Conservation (phyloP, 176 grass and related monocot genomes). For the Stipa capillata region DNA sequence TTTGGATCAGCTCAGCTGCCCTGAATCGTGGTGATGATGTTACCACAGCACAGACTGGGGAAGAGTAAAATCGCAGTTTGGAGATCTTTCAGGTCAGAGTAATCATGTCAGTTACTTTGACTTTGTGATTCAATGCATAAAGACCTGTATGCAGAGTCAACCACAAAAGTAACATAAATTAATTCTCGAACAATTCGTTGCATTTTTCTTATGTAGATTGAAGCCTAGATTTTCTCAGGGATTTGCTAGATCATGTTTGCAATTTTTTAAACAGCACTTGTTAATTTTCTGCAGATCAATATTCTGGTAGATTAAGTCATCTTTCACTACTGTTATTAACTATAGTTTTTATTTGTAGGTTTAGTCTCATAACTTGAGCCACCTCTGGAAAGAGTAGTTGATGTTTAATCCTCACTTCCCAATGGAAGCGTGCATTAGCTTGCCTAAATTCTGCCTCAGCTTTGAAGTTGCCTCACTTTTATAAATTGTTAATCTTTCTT, state of each 20-base stretch:
- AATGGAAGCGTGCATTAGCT: not conserved
- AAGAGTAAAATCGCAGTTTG: slow-evolving; percentile 45
- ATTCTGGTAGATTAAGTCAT: not conserved
- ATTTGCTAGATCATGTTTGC: slow-evolving; percentile 39
- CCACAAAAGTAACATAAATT: not conserved
- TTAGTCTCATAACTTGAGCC: not conserved
- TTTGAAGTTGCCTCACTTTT: not conserved
- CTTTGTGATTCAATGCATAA: slow-evolving; percentile 37
- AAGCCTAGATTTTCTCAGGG: slow-evolving; percentile 51
- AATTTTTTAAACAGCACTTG: not conserved
- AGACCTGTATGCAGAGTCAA: slow-evolving; percentile 18
- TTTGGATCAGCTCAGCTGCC: slow-evolving; percentile 5
- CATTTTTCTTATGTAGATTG: slow-evolving; percentile 7
- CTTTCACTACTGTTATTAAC: not conserved
- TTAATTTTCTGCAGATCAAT: not conserved
- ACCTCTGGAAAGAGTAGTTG: not conserved
- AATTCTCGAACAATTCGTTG: slow-evolving; percentile 1
- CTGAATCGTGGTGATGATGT: slow-evolving; percentile 9
- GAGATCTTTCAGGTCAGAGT: slow-evolving; percentile 35
- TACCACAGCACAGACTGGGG: slow-evolving; percentile 1
- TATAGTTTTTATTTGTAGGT: not conserved
- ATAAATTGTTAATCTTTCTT: not conserved
- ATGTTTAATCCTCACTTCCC: not conserved
- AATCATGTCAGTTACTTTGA: slow-evolving; percentile 29
- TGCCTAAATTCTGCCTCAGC: not conserved